Conservation (phyloP, 139 green algal genomes). For the Chlamydomonas eustigma region DNA sequence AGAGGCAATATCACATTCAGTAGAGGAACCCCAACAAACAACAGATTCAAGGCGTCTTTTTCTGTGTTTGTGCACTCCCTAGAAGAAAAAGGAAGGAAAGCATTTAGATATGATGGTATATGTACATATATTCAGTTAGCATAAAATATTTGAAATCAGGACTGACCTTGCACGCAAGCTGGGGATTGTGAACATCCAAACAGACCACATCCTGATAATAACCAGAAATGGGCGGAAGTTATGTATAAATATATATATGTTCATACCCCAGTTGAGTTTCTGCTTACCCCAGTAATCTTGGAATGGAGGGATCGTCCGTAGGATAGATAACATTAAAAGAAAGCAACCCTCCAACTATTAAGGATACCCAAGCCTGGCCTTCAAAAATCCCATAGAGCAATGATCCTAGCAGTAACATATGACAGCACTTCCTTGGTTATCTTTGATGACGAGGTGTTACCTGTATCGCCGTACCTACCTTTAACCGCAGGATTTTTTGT, state of each 20-base stretch:
- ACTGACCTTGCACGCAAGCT: conserved; percentile 67
- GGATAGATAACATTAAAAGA: conserved; percentile 95
- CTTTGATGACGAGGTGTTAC: too few relatives aligned
- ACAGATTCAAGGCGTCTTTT: conserved; percentile 95
- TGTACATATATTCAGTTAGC: too few relatives aligned
- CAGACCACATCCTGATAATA: conserved; percentile 84
- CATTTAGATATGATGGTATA: too few relatives aligned
- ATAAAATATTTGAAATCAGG: too few relatives aligned
- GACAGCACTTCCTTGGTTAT: too few relatives aligned
- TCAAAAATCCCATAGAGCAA: conserved; percentile 77
- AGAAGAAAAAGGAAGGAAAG: too few relatives aligned
- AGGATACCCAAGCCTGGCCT: conserved; percentile 72
- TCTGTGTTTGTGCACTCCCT: conserved; percentile 83
- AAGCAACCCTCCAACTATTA: conserved; percentile 73
- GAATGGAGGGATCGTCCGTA: conserved; percentile 86
- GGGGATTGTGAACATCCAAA: conserved; percentile 97
- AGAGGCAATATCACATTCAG: conserved; percentile 93
- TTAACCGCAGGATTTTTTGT: conserved; percentile 80
- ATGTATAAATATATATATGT: background rate
- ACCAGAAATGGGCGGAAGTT: too few relatives aligned
- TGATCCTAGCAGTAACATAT: too few relatives aligned
- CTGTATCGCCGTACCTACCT: too few relatives aligned
- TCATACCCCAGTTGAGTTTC: background rate
- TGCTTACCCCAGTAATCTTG: conserved; percentile 83
- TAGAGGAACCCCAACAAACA: conserved; percentile 89